phyloP scores from a whole-genome alignment of 116 monocot genomes.

The Thalassia testudinum region DNA sequence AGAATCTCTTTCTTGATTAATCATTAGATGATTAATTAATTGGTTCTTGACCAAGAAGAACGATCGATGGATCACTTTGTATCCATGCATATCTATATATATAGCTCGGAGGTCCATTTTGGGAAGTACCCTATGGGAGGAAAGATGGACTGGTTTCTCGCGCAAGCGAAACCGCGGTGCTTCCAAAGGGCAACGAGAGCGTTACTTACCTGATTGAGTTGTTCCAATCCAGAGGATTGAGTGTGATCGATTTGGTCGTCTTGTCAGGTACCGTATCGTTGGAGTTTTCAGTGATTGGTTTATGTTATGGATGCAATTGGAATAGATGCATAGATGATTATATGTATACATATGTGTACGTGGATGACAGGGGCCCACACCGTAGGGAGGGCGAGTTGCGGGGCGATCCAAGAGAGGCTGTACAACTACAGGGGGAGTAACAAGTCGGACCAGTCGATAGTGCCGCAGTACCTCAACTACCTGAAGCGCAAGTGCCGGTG shows the following conservation, averaged over 20 bases:
- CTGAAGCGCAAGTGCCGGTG: slow-evolving; percentile 45
- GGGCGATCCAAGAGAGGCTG: slow-evolving; percentile 30
- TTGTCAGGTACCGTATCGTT: slow-evolving; percentile 32
- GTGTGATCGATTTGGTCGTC: slow-evolving; percentile 39
- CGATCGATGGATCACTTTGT: not conserved
- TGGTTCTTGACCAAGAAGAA: not conserved
- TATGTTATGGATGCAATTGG: not conserved
- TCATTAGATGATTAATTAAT: not conserved
- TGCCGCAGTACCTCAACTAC: slow-evolving; percentile 35
- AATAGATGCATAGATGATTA: too few relatives aligned
- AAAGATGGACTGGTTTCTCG: slow-evolving; percentile 46
- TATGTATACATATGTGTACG: not conserved
- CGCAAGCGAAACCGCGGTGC: slow-evolving; percentile 18
- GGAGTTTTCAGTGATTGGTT: not conserved
- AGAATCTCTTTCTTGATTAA: not conserved
- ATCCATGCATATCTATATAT: not conserved
- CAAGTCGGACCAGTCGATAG: slow-evolving; percentile 36
- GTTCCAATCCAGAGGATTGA: slow-evolving; percentile 64
- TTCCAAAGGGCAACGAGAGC: slow-evolving; percentile 66
- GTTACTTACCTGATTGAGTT: slow-evolving; percentile 65
- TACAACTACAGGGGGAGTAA: slow-evolving; percentile 46
- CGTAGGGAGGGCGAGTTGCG: slow-evolving; percentile 46
- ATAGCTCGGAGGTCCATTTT: slow-evolving; percentile 60
- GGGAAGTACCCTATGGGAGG: slow-evolving; percentile 50
- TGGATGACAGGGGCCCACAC: slow-evolving; percentile 58